Evolutionary conservation across 176 grass and related monocot genomes (phyloP).

Genomic region (Phyllostachys edulis): DNA sequence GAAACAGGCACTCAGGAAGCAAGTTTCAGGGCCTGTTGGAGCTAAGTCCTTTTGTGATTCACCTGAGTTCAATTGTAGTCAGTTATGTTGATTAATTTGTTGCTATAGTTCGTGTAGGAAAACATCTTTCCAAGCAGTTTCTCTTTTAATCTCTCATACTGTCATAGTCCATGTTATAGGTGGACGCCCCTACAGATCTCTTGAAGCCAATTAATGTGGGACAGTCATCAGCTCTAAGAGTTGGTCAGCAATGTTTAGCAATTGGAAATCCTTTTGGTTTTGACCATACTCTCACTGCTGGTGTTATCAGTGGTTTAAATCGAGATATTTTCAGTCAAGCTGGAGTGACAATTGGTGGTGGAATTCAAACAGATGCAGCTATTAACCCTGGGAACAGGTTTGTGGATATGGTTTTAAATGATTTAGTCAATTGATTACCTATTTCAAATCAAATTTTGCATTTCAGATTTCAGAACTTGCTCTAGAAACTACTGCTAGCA

Average conservation of each 20-base stretch:
- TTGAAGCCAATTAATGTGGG: constrained; percentile 86
- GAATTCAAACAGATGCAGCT: constrained; percentile 95
- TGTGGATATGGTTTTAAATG: background rate
- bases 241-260: constrained; percentile 95
- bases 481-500: constrained; percentile 4
- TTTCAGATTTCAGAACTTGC: background rate
- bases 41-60: constrained; percentile 6
- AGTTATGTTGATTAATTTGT: constrained; percentile 18
- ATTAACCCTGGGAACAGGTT: constrained; percentile 98
- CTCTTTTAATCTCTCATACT: constrained; percentile 25
- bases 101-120: background rate
- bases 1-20: background rate
- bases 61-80: constrained; percentile 16
- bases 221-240: constrained; percentile 74
- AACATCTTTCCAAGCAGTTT: background rate
- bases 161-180: constrained; percentile 53
- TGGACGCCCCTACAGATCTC: constrained; percentile 72
- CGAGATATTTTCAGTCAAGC: constrained; percentile 93
- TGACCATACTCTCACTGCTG: constrained; percentile 89
- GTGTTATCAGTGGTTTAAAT: constrained; percentile 94
- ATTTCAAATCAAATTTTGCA: background rate
- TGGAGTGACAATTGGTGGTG: constrained; percentile 93
- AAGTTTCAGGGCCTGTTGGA: background rate
- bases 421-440: constrained; percentile 3
- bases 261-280: constrained; percentile 99